Percentiles rank a stretch among this genome's conserved stretches.
Evolutionary conservation across 2,329 filamentous ascomycete genomes (phyloP).

Genomic region (Dothidotthia symphoricarpi): DNA sequence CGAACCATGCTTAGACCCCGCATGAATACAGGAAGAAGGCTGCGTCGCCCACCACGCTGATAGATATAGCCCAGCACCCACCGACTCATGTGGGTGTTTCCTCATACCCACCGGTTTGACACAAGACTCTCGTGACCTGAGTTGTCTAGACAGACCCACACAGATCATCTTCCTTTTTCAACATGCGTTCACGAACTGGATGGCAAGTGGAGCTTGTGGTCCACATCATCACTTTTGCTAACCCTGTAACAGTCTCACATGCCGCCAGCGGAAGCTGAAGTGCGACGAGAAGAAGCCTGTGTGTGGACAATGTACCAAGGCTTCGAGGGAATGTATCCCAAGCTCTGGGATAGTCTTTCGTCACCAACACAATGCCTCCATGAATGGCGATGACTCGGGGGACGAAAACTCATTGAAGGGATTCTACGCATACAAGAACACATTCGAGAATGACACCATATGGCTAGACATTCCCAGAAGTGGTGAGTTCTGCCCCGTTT

Average conservation of each 20-base stretch:
- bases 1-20: slow-evolving; percentile 39
- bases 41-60: slow-evolving; percentile 25
- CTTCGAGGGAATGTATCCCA: slow-evolving; percentile 59
- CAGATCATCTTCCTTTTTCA: slow-evolving; percentile 8
- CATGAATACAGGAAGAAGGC: slow-evolving; percentile 27
- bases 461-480: slow-evolving; percentile 63
- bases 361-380: slow-evolving; percentile 68
- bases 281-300: slow-evolving; percentile 62
- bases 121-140: too few relatives aligned
- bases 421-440: slow-evolving; percentile 67
- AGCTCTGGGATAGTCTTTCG: slow-evolving; percentile 65
- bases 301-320: slow-evolving; percentile 62
- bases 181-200: slow-evolving; percentile 44
- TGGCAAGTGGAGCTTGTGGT: slow-evolving; percentile 30
- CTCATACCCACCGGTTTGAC: slow-evolving; percentile 18
- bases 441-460: slow-evolving; percentile 59
- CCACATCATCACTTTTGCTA: neutral
- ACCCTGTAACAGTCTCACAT: slow-evolving; percentile 46
- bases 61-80: slow-evolving; percentile 33
- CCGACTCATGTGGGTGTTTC: slow-evolving; percentile 24
- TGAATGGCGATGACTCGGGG: slow-evolving; percentile 55
- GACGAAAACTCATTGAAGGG: slow-evolving; percentile 53
- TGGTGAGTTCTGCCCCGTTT: slow-evolving; percentile 40
- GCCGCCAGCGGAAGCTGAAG: slow-evolving; percentile 62
- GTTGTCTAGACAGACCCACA: slow-evolving; percentile 13